Percentiles rank a stretch among this genome's conserved stretches.
phyloP scores from a whole-genome alignment of 352 stramenopile genomes.

The Stephanocyclus meneghinianus region DNA sequence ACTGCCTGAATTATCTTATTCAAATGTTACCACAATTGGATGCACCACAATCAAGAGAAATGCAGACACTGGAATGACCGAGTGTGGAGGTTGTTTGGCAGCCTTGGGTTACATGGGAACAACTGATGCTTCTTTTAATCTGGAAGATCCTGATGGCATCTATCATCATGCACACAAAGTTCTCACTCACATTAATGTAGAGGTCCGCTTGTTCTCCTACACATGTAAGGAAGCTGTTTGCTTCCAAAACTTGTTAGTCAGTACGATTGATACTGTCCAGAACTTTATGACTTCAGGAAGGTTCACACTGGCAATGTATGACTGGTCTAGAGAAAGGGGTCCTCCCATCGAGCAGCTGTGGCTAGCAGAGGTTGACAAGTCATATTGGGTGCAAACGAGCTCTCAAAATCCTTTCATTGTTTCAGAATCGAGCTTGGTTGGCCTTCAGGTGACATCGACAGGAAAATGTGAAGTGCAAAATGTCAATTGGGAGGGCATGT shows the following conservation, averaged over 20 bases:
- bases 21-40: conserved; percentile 8
- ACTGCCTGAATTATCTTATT: conserved; percentile 3
- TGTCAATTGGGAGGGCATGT: neutral
- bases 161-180: conserved; percentile 10
- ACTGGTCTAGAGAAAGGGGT: neutral
- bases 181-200: neutral
- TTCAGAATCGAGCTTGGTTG: neutral
- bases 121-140: neutral
- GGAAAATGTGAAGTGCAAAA: conserved; percentile 8
- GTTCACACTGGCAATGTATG: conserved; percentile 6
- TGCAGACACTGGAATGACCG: conserved; percentile 3
- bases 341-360: conserved; percentile 5
- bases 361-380: conserved; percentile 7
- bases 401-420: conserved; percentile 8
- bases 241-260: conserved; percentile 2
- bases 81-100: conserved; percentile 4
- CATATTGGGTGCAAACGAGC: neutral
- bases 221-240: conserved; percentile 1
- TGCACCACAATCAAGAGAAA: conserved; percentile 4
- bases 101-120: neutral
- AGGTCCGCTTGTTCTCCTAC: neutral
- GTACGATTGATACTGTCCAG: neutral
- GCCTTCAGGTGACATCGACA: neutral
- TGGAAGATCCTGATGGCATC: conserved; percentile 6
- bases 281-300: conserved; percentile 2